These are phyloP conservation scores for Euclidium syriacum DNA, from an alignment of 345 rosid species.

Conservation along the genomic window DNA sequence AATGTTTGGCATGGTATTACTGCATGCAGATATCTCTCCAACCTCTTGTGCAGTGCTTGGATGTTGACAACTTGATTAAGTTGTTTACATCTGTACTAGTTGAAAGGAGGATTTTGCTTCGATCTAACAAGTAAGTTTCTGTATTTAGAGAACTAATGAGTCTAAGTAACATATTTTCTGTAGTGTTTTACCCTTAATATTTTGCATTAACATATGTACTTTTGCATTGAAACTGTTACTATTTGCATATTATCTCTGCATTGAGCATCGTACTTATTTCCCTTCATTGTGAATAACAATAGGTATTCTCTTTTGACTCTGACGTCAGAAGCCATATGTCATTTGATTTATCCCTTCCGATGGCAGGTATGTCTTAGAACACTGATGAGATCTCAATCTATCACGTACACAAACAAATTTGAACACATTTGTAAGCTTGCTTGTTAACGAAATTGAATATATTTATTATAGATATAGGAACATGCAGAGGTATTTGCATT, in stretches of 20 bases:
- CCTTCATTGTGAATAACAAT: slow-evolving; percentile 19
- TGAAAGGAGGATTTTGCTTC: slow-evolving; percentile 90
- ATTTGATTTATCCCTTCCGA: slow-evolving; percentile 92
- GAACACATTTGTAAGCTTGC: slow-evolving; percentile 11
- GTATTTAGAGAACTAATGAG: slow-evolving; percentile 2
- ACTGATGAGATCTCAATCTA: slow-evolving; percentile 8
- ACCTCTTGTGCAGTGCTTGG: slow-evolving; percentile 93
- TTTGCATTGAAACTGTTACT: neutral
- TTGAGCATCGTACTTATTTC: slow-evolving; percentile 12
- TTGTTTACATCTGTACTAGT: slow-evolving; percentile 87
- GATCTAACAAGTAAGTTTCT: slow-evolving; percentile 77
- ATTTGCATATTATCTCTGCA: neutral
- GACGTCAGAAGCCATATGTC: slow-evolving; percentile 92
- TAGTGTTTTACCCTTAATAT: neutral
- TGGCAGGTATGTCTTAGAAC: slow-evolving; percentile 70
- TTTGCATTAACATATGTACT: neutral
- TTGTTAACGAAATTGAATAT: slow-evolving; percentile 2
- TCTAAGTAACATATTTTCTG: neutral
- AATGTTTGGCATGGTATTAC: slow-evolving; percentile 22
- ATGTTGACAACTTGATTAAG: slow-evolving; percentile 85
- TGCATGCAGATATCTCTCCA: slow-evolving; percentile 89
- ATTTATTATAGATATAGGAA: neutral
- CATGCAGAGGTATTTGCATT: neutral
- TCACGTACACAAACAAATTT: neutral
- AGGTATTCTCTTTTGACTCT: slow-evolving; percentile 94